phyloP scores from a whole-genome alignment of 1,139 yeast species.

The Hansenula sp. region DNA sequence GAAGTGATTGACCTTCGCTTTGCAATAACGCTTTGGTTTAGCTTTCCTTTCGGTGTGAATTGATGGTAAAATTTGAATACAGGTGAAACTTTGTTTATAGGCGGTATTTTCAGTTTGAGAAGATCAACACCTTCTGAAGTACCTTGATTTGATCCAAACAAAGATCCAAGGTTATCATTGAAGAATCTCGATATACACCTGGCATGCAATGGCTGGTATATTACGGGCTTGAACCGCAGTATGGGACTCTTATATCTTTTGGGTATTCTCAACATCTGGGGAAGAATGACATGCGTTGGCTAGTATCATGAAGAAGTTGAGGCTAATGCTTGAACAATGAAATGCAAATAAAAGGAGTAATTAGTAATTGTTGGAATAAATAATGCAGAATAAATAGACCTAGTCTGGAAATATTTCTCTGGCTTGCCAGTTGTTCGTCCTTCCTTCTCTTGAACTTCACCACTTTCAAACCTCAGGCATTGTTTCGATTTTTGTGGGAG shows the following conservation, averaged over 20 bases:
- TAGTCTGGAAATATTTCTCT: too few relatives aligned
- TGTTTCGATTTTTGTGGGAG: too few relatives aligned
- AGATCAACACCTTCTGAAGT: background rate
- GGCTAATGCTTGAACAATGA: too few relatives aligned
- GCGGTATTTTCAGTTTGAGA: background rate
- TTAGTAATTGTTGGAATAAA: too few relatives aligned
- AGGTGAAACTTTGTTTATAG: background rate
- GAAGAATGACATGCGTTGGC: too few relatives aligned
- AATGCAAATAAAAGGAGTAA: too few relatives aligned
- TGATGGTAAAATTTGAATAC: background rate
- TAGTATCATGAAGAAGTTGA: too few relatives aligned
- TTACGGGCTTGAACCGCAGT: background rate
- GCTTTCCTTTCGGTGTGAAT: background rate
- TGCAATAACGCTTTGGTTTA: background rate
- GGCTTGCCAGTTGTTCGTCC: too few relatives aligned
- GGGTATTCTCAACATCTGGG: background rate
- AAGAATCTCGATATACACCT: background rate
- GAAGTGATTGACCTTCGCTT: too few relatives aligned
- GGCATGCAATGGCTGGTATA: background rate
- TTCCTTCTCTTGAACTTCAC: too few relatives aligned
- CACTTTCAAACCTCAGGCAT: too few relatives aligned
- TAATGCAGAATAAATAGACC: too few relatives aligned
- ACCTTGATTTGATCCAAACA: background rate
- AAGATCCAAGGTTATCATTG: background rate
- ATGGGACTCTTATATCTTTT: background rate